A percentile compares a stretch with the other conserved stretches of the same genome.
Conservation (phyloP, 306 rosid genomes). For the Sicyos baderoa region DNA sequence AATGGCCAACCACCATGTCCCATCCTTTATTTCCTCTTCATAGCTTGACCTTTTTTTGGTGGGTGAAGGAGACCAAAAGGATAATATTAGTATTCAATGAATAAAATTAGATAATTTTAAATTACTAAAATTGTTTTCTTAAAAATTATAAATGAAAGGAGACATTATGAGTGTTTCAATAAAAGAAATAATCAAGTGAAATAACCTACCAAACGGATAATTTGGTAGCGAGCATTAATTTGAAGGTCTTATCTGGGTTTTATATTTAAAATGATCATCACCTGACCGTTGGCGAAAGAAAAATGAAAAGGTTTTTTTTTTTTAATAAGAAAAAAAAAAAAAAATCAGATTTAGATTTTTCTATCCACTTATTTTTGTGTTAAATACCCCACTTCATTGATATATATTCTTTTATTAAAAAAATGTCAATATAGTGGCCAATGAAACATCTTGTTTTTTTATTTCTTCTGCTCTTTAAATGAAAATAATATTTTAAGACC, state of each 20-base stretch:
- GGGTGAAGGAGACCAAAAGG: neutral
- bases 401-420: no score
- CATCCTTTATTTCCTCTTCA: constrained; percentile 8
- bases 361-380: no score
- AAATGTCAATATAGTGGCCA: no score
- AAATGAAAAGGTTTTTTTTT: no score
- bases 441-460: no score
- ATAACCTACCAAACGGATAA: neutral
- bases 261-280: no score
- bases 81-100: neutral
- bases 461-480: no score
- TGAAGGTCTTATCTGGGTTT: neutral
- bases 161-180: neutral
- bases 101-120: neutral
- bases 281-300: no score
- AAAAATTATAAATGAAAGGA: neutral
- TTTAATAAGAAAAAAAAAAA: no score
- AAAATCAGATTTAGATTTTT: no score
- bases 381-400: no score
- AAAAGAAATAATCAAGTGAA: constrained; percentile 8
- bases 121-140: neutral
- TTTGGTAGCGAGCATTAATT: neutral
- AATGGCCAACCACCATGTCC: neutral
- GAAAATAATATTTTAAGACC: no score
- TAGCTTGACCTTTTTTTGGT: neutral